Evolutionary conservation across 768 basidiomycete species (phyloP), one percentile per base, ranked within the genome.

Genomic region (Panus rudis): DNA sequence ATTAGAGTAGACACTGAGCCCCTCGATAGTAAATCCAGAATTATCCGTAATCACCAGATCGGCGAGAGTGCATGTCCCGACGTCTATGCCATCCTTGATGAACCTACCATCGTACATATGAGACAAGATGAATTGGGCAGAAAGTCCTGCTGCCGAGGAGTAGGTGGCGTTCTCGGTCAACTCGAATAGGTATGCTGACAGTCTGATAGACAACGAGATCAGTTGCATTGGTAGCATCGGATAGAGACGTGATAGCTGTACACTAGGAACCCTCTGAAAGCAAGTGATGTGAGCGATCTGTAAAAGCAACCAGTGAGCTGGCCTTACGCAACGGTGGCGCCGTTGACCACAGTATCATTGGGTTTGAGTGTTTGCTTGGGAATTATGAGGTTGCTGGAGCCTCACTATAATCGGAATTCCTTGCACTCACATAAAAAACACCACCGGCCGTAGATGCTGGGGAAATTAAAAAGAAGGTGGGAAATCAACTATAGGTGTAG

Each of bases 361-460:
- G n/a, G n/a, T n/a, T n/a, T n/a, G n/a, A n/a, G n/a, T n/a, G n/a
- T n/a, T n/a, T n/a, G n/a, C n/a, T n/a, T n/a, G n/a, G n/a, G n/a
- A n/a, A n/a, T n/a, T n/a, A n/a, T n/a, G n/a, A n/a, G n/a, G n/a
- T n/a, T n/a, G n/a, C n/a, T n/a, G n/a, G n/a, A n/a, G n/a, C n/a
- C n/a, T n/a, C n/a, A n/a, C n/a, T n/a, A n/a, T n/a, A n/a, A n/a
- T n/a, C n/a, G n/a, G n/a, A n/a, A n/a, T n/a, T n/a, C n/a, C n/a
- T n/a, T n/a, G n/a, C n/a, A n/a, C n/a, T 21, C 25, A 43, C 42
- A 19, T 39, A 34, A 20, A 44, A 39, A 17, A 44, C 43, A 6
- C 37, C 43, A 4, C 43, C 43, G 8, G 22, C 43, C 6, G 31
- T 23, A 10, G 43, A 37, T 11, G 33, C 43, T 44, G 20, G 7